Evolutionary conservation across 2,329 filamentous ascomycete species (phyloP).

Genomic region (Colletotrichum costaricense): DNA sequence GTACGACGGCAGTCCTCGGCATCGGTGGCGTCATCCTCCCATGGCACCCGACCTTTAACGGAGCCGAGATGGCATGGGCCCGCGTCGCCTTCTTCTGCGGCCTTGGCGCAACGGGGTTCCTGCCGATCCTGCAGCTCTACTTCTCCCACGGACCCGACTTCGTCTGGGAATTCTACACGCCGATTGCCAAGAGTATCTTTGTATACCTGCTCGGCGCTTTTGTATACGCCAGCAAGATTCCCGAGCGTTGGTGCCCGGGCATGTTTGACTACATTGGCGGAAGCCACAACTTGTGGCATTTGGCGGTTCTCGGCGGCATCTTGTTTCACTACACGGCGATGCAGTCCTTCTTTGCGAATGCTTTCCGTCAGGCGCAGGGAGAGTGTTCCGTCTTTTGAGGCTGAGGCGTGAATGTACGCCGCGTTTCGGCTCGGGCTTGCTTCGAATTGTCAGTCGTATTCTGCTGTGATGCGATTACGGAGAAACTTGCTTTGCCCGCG

Average conservation of each 20-base stretch:
- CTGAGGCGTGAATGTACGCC: background rate
- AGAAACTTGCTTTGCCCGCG: background rate
- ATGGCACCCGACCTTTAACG: constrained; percentile 97
- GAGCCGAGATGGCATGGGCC: constrained; percentile 90
- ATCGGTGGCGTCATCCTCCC: constrained; percentile 90
- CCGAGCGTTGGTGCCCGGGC: constrained; percentile 92
- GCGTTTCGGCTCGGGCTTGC: background rate
- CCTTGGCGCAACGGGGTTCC: constrained; percentile 87
- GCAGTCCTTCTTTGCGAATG: constrained; percentile 90
- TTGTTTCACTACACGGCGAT: constrained; percentile 97
- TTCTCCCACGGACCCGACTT: constrained; percentile 81
- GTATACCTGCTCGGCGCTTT: constrained; percentile 89
- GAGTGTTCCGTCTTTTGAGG: constrained; percentile 66
- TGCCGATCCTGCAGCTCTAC: constrained; percentile 87
- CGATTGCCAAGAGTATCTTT: constrained; percentile 82
- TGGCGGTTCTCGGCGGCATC: constrained; percentile 93
- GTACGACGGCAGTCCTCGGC: constrained; percentile 82
- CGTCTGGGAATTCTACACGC: constrained; percentile 91
- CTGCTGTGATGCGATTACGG: background rate
- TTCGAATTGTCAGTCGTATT: background rate
- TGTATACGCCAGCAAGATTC: constrained; percentile 91
- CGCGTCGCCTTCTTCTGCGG: constrained; percentile 93
- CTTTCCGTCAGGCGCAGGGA: constrained; percentile 75
- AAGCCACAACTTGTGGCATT: constrained; percentile 97
- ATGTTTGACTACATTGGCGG: constrained; percentile 95